Percentiles rank a stretch among this genome's conserved stretches.
These are phyloP conservation scores for Ophiostoma himal-ulmi DNA, from an alignment of 2,329 filamentous ascomycete genomes.

Conservation along the genomic window DNA sequence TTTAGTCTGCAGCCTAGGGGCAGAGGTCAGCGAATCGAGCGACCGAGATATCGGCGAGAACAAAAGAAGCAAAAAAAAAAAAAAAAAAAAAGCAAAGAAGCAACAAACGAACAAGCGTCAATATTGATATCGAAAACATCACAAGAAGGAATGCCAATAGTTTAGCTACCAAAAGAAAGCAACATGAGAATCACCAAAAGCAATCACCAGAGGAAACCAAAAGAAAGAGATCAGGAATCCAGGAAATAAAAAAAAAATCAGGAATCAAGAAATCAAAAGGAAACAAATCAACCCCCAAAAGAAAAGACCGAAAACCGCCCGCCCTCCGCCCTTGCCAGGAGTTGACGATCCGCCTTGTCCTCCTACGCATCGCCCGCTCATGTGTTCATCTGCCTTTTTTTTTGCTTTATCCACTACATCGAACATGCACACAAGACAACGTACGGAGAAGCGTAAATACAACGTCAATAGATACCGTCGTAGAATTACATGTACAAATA, in stretches of 20 bases:
- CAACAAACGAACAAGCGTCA: not conserved
- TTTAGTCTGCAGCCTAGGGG: not conserved
- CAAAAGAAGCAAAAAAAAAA: not conserved
- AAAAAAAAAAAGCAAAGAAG: not conserved
- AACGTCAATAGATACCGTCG: not conserved
- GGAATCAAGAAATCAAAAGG: not conserved
- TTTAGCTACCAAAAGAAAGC: not conserved
- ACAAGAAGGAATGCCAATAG: not conserved
- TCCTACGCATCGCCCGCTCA: not conserved
- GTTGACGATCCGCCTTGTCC: not conserved
- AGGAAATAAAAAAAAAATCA: not conserved
- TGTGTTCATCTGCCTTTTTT: not conserved
- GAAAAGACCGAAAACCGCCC: not conserved
- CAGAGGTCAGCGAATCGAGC: not conserved
- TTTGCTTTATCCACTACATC: slow-evolving; percentile 1
- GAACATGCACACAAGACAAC: slow-evolving; percentile 9
- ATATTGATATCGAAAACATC: no score
- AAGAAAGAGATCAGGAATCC: not conserved
- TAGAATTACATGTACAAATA: not conserved
- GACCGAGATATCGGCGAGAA: not conserved
- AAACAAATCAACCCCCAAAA: not conserved
- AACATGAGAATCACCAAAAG: not conserved
- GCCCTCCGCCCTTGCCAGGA: not conserved
- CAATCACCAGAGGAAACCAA: not conserved
- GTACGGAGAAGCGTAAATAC: slow-evolving; percentile 6